Evolutionary conservation across 2,329 filamentous ascomycete genomes (phyloP), one percentile per base, ranked within the genome.

Genomic region (Sporothrix luriei): DNA sequence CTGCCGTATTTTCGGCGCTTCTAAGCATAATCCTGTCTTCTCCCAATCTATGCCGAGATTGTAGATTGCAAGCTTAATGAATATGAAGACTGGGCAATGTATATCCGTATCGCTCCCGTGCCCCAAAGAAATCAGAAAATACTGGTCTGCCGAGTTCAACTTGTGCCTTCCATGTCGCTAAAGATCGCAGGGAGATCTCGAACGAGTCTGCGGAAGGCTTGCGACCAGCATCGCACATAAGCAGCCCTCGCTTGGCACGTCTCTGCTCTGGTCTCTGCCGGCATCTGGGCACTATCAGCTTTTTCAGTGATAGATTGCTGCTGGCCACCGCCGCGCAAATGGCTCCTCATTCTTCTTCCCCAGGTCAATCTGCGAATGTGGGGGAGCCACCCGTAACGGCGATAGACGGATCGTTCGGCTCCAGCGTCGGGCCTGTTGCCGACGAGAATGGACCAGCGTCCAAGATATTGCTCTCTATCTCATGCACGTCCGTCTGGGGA

Each of bases 1-100:
- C 21, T 61, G 57, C 57, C 57, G 57, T 49, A 64, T 49, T 13
- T 49, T 49, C 61, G 61, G 61, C 43, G 61, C 21, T n/a, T 64
- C 26, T 33, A 19, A 11, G 14, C 16, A 29, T 29, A 24, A 48
- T 26, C 61, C 14, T 64, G 61, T 14, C 19, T 14, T 14, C 21
- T 33, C 9, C 0, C 40, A 64, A 64, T 64, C 16, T 49, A 49
- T 24, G 43, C 61, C 24, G 43, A 64, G 16, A 64, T 64, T 64
- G 61, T 43, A 33, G 16, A 64, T 64, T 64, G 61, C 61, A 49
- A 64, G 61, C 61, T 64, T 49, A 64, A 49, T 64, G 24, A 49
- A 61, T 43, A 61, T 46, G 57, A 61, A 61, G 40, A 64, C 43
- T 16, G 10, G 24, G 33, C 19, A 49, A 49, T 16, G 40, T 65